Base-by-base conservation (phyloP, 2,329 filamentous ascomycete genomes). In the Clarireedia homoeocarpa region DNA sequence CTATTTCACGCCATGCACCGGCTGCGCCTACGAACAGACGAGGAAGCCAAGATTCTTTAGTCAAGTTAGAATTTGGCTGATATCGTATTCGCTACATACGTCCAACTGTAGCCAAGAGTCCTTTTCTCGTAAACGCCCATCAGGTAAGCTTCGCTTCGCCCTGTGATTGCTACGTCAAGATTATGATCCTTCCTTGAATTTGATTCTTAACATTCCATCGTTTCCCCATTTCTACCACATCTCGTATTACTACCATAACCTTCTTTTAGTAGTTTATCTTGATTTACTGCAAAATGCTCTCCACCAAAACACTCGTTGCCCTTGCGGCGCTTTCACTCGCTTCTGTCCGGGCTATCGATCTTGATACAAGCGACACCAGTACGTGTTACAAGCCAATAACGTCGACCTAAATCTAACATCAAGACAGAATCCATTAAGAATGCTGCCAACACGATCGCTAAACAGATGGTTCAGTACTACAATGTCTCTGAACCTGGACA, bases 351-450 rank as follows among this genome's bases (percentile, higher is more conserved):
- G 50, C 51, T 15, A 50, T 63, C 36, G 46, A 60, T 40, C 24
- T 63, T 6, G 51, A 61, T 48, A 44, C 51, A 4, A 59, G 6
- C 17, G 59, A 48, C 44, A 38, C 48, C 48, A 57, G 61, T 62
- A 47, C 51, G 51, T 48, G 6, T 14, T n/a, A 1, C 50, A 23
- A 14, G 1, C 10, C 17, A 6, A 20, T 17, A 5, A 5, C 7
- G 38, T 9, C 9, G 10, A 20, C 1, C 47, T 51, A 40, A 57
- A 44, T 27, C 38, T 38, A 14, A 51, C 23, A 40, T 6, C 3
- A 6, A 17, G 44, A 48, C n/a, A 66, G 64, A 57, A 42, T 66
- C 63, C 3, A 61, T 66, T 38, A 63, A 62, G 51, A 49, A 56
- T 3, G 52, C 62, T 23, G 59, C 62, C 14, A 58, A 60, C 0